Evolutionary conservation across 192 early-diverging fungal species (phyloP).

Genomic region (Coemansia sp.): DNA sequence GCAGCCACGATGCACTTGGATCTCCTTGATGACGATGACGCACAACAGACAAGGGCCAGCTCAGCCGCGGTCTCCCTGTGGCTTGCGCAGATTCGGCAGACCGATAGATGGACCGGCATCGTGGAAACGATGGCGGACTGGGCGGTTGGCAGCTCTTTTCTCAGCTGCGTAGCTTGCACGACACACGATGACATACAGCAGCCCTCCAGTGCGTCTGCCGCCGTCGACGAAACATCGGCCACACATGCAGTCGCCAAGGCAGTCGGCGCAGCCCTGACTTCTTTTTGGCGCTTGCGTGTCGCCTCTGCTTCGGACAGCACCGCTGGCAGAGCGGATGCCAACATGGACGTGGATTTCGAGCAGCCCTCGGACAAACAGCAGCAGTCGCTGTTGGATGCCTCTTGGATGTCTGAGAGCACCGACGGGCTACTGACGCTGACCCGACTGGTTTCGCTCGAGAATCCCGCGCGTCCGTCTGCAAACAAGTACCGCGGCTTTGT

Average conservation of each 20-base stretch:
- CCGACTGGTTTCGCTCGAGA: slow-evolving; percentile 28
- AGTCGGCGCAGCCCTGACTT: slow-evolving; percentile 6
- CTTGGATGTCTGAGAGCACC: too few species aligned
- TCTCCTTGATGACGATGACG: background rate
- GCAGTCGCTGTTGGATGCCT: background rate
- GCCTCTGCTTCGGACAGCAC: background rate
- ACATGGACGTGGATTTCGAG: background rate
- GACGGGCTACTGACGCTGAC: slow-evolving; percentile 17
- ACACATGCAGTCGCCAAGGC: background rate
- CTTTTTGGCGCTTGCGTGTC: slow-evolving; percentile 7
- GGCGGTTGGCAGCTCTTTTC: slow-evolving; percentile 27
- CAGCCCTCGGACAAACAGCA: background rate
- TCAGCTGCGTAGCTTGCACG: background rate
- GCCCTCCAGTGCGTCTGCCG: too few species aligned
- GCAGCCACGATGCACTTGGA: background rate
- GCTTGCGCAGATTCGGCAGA: background rate
- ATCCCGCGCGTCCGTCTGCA: slow-evolving; percentile 13
- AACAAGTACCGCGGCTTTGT: slow-evolving; percentile 47
- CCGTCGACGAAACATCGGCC: too few species aligned
- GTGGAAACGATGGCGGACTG: slow-evolving; percentile 41
- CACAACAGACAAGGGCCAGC: background rate
- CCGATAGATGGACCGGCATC: slow-evolving; percentile 21
- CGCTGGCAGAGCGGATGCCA: background rate
- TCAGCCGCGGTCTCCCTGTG: slow-evolving; percentile 4
- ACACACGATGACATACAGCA: background rate